These are phyloP conservation scores for Pseudozyma sp. DNA, from an alignment of 1,284 basidiomycete species.

Conservation along the genomic window DNA sequence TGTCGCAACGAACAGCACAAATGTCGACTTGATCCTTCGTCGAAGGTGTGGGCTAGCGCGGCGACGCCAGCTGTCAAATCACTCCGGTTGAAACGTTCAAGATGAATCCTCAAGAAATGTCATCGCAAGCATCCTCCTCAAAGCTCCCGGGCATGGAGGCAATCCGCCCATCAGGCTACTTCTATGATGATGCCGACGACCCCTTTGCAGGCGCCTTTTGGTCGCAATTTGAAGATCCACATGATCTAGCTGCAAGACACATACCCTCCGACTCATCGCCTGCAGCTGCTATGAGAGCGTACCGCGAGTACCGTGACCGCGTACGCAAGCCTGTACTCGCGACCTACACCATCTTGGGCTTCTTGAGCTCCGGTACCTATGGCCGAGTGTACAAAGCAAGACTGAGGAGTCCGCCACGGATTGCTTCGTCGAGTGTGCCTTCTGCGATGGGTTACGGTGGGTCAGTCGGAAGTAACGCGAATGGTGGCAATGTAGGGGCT, in stretches of 20 bases:
- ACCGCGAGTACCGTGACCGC: constrained; percentile 57
- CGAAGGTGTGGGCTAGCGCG: not conserved
- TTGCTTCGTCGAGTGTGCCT: not conserved
- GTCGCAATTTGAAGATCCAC: constrained; percentile 44
- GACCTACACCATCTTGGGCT: constrained; percentile 88
- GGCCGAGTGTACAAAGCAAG: constrained; percentile 97
- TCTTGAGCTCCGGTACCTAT: constrained; percentile 97
- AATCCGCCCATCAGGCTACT: constrained; percentile 24
- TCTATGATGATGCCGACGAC: constrained; percentile 31
- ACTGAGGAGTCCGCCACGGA: constrained; percentile 47
- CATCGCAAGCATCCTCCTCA: not conserved
- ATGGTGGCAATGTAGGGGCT: not conserved
- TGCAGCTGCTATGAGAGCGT: constrained; percentile 59
- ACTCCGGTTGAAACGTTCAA: no score
- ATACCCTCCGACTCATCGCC: constrained; percentile 36
- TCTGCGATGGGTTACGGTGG: not conserved
- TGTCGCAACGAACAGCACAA: no score
- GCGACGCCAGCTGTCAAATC: not conserved
- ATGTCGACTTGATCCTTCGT: no score
- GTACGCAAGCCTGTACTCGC: constrained; percentile 55
- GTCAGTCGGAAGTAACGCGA: no score
- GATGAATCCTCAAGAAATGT: constrained; percentile 2
- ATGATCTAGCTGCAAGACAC: constrained; percentile 37
- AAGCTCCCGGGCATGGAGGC: not conserved
- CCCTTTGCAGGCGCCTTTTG: constrained; percentile 40